Evolutionary conservation across 495 filamentous ascomycete species (phyloP).

Genomic region (Patellaria atrata): DNA sequence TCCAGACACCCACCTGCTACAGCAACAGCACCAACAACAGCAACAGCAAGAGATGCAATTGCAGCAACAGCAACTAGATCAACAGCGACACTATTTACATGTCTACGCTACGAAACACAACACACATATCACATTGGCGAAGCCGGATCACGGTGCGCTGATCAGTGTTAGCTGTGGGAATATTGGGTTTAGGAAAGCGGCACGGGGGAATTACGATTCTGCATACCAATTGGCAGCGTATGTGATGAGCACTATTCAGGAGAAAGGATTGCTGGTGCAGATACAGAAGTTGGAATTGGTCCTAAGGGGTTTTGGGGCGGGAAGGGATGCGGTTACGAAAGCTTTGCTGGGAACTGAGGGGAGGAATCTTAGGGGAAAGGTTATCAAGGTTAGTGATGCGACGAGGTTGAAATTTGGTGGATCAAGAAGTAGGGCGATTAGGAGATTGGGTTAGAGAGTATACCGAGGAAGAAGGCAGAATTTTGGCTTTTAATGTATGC

Average conservation of each 20-base stretch:
- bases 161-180: slow-evolving; percentile 67
- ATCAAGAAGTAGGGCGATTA: slow-evolving; percentile 64
- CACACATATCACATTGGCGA: slow-evolving; percentile 75
- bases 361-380: slow-evolving; percentile 48
- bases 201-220: slow-evolving; percentile 73
- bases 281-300: slow-evolving; percentile 61
- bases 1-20: too few relatives aligned
- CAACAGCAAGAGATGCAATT: too few relatives aligned
- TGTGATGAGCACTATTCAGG: slow-evolving; percentile 62
- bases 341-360: slow-evolving; percentile 78
- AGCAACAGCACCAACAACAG: too few relatives aligned
- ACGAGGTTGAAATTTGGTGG: slow-evolving; percentile 93
- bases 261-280: slow-evolving; percentile 45
- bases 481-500: too few relatives aligned
- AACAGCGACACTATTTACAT: slow-evolving; percentile 66
- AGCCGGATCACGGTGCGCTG: slow-evolving; percentile 60
- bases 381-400: slow-evolving; percentile 63
- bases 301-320: slow-evolving; percentile 67
- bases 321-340: slow-evolving; percentile 79
- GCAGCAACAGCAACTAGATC: too few relatives aligned
- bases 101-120: slow-evolving; percentile 82
- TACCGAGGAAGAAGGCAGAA: neutral
- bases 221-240: slow-evolving; percentile 77
- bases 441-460: slow-evolving; percentile 49
- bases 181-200: slow-evolving; percentile 69